These are phyloP conservation scores for Lepiota venenata DNA, from an alignment of 768 basidiomycete species.

Conservation along the genomic window DNA sequence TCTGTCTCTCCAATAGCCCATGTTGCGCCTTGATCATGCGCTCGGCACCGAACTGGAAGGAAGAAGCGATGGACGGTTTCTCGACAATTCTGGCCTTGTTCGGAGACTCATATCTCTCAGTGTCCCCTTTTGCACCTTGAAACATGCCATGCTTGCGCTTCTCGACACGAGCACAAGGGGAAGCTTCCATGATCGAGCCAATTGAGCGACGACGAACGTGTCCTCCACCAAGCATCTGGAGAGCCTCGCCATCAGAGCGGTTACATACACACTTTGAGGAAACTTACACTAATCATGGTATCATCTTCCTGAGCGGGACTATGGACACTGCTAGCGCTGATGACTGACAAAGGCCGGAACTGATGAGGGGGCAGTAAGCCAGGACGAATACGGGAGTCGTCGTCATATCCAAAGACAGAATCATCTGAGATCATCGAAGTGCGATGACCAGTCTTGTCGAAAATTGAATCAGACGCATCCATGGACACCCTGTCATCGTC, in stretches of 20 bases:
- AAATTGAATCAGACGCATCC: conserved; percentile 48
- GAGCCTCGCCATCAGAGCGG: neutral
- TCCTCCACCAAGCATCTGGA: conserved; percentile 77
- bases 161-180: conserved; percentile 65
- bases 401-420: conserved; percentile 59
- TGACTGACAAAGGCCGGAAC: conserved; percentile 63
- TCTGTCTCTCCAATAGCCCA: conserved; percentile 62
- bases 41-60: conserved; percentile 62
- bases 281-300: conserved; percentile 73
- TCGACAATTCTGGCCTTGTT: conserved; percentile 50
- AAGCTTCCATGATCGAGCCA: conserved; percentile 62
- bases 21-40: conserved; percentile 63
- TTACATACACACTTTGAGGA: neutral
- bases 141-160: conserved; percentile 54
- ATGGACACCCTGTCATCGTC: conserved; percentile 40
- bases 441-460: conserved; percentile 57
- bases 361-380: conserved; percentile 43
- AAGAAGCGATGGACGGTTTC: conserved; percentile 68
- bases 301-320: conserved; percentile 66
- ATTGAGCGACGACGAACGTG: conserved; percentile 68
- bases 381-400: conserved; percentile 27
- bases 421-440: conserved; percentile 47
- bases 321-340: conserved; percentile 48
- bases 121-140: conserved; percentile 25
- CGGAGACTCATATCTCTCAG: conserved; percentile 33